These are phyloP conservation scores for Sphagnum magellanicum DNA, from an alignment of 228 moss, liverwort and hornwort species.

Conservation along the genomic window DNA sequence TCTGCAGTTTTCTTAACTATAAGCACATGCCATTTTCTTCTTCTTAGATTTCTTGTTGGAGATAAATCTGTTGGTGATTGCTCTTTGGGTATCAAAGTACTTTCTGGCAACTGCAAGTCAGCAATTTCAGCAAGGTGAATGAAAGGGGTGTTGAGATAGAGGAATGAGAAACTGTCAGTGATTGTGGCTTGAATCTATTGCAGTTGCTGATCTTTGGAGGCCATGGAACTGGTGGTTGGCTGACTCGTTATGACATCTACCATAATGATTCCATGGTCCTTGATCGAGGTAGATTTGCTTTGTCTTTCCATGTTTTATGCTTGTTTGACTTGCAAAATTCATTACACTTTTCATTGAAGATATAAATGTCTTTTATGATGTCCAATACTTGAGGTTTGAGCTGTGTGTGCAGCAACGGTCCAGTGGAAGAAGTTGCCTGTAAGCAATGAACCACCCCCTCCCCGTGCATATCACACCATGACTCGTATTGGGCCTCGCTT, in stretches of 20 bases:
- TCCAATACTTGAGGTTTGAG: no score
- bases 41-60: neutral
- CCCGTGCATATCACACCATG: constrained; percentile 90
- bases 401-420: constrained; percentile 58
- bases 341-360: neutral
- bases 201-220: constrained; percentile 96
- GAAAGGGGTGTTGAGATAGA: no score
- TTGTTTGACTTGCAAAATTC: neutral
- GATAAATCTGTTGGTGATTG: neutral
- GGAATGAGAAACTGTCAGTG: no score
- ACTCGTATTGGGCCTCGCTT: constrained; percentile 80
- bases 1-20: constrained; percentile 15
- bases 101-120: neutral
- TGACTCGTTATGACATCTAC: constrained; percentile 96
- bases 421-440: constrained; percentile 87
- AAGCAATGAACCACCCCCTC: constrained; percentile 78
- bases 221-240: constrained; percentile 96
- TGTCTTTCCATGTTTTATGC: neutral
- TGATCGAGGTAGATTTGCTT: constrained; percentile 63
- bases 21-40: neutral
- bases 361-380: neutral
- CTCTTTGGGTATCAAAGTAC: neutral
- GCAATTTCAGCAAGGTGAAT: no score
- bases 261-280: constrained; percentile 88
- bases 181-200: neutral